Conservation (phyloP, 2,329 filamentous ascomycete species). For the Diaporthe citrichinensis region DNA sequence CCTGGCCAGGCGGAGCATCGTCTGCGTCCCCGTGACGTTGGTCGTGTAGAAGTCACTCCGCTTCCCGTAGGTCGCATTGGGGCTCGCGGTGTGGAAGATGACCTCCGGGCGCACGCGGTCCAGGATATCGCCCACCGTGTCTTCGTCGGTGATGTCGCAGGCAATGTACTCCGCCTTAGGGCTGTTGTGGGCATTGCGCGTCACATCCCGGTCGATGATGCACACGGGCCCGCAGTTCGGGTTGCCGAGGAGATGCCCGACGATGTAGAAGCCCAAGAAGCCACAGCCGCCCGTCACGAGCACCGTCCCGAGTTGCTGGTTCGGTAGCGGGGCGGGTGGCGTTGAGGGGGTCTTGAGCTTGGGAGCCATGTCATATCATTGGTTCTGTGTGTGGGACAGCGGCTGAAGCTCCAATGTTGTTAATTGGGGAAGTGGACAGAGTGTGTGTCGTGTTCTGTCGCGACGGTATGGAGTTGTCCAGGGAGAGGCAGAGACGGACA, state of each 20-base stretch:
- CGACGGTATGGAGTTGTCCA: neutral
- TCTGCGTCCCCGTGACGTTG: constrained; percentile 52
- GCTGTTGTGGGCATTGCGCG: constrained; percentile 46
- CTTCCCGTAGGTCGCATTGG: constrained; percentile 45
- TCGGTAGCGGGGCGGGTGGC: constrained; percentile 10
- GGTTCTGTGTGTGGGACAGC: neutral
- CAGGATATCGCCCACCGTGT: constrained; percentile 44
- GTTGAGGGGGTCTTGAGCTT: neutral
- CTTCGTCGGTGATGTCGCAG: constrained; percentile 47
- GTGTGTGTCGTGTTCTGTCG: neutral
- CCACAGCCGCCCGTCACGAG: constrained; percentile 53
- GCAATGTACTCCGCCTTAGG: constrained; percentile 46
- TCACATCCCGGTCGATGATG: constrained; percentile 48
- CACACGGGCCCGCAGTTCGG: constrained; percentile 43
- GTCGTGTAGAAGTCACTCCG: constrained; percentile 44
- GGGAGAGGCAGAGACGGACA: neutral
- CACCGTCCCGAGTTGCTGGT: constrained; percentile 40
- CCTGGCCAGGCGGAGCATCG: constrained; percentile 46
- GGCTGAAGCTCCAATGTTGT: neutral
- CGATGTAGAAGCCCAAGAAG: constrained; percentile 52
- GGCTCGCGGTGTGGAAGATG: constrained; percentile 53
- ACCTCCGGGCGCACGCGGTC: constrained; percentile 46
- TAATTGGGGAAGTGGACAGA: neutral
- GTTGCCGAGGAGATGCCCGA: constrained; percentile 47
- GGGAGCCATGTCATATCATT: constrained; percentile 20